Evolutionary conservation across 2,329 filamentous ascomycete species (phyloP).

Genomic region (Fusarium sacchari): DNA sequence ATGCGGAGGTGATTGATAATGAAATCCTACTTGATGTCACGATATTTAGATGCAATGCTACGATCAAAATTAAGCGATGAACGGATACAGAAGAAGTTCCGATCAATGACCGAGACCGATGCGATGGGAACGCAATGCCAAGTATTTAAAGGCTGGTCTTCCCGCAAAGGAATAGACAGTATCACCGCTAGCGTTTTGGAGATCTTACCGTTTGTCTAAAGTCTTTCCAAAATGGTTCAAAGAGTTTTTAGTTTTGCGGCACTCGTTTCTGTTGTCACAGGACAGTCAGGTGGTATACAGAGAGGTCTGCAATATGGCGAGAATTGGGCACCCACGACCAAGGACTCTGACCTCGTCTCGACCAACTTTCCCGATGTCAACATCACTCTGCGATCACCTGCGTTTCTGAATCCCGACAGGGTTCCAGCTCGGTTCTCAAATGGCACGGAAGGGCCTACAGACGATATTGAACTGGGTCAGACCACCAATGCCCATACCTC

Average conservation of each 20-base stretch:
- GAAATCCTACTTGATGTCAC: not conserved
- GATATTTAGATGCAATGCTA: not conserved
- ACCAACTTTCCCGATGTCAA: conserved; percentile 15
- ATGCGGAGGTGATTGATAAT: not conserved
- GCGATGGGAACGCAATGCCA: accelerated
- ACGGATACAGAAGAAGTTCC: conserved; percentile 3
- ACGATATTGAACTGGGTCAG: conserved; percentile 1
- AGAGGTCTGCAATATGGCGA: conserved; percentile 19
- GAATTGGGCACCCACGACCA: conserved; percentile 6
- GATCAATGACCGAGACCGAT: not conserved
- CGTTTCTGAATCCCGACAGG: not conserved
- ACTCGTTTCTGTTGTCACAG: not conserved
- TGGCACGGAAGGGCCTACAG: conserved; percentile 1
- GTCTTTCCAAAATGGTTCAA: not conserved
- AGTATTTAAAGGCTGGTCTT: not conserved
- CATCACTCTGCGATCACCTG: conserved; percentile 13
- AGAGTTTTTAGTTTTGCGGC: not conserved
- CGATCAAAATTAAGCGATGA: not conserved
- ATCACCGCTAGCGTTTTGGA: accelerated
- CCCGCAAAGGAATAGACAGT: accelerated
- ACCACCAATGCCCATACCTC: accelerated
- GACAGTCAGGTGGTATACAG: conserved; percentile 3
- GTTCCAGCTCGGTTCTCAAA: not conserved
- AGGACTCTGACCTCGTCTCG: conserved; percentile 3
- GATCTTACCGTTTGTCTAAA: accelerated